phyloP scores from a whole-genome alignment of 2,329 filamentous ascomycete genomes.

The Ilyonectria sp. region DNA sequence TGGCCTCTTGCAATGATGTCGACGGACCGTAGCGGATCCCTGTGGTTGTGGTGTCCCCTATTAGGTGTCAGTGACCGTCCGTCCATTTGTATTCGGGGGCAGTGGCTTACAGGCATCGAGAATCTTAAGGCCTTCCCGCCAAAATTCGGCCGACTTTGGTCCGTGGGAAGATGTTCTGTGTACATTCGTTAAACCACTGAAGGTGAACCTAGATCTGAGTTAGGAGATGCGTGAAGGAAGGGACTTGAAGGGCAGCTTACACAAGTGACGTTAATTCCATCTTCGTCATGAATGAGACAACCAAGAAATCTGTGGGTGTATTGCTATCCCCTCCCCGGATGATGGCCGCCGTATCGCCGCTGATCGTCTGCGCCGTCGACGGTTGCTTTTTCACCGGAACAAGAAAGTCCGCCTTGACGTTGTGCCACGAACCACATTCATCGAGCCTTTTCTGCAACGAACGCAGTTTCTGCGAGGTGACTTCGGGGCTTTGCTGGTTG shows the following conservation, averaged over 20 bases:
- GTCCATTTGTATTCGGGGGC: background rate
- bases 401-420: conserved; percentile 64
- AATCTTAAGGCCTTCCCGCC: conserved; percentile 60
- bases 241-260: conserved; percentile 57
- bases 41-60: conserved; percentile 55
- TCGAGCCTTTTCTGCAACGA: conserved; percentile 76
- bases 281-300: conserved; percentile 73
- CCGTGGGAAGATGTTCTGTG: conserved; percentile 55
- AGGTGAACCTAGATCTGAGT: conserved; percentile 63
- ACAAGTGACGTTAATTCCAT: conserved; percentile 70
- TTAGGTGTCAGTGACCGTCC: conserved; percentile 24
- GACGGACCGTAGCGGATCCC: conserved; percentile 57
- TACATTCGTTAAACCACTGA: conserved; percentile 66
- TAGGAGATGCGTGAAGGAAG: conserved; percentile 20
- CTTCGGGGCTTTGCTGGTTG: conserved; percentile 72
- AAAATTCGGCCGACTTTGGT: conserved; percentile 56
- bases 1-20: conserved; percentile 70
- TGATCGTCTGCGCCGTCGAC: conserved; percentile 66
- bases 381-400: conserved; percentile 70
- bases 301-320: conserved; percentile 67
- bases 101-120: conserved; percentile 63
- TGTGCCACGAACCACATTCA: conserved; percentile 65
- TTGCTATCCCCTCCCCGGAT: conserved; percentile 63
- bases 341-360: conserved; percentile 70
- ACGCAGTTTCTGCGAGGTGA: conserved; percentile 72